A percentile compares a stretch with the other conserved stretches of the same genome.
phyloP scores from a whole-genome alignment of 2,329 filamentous ascomycete species.

The Rhinocladiella similis region DNA sequence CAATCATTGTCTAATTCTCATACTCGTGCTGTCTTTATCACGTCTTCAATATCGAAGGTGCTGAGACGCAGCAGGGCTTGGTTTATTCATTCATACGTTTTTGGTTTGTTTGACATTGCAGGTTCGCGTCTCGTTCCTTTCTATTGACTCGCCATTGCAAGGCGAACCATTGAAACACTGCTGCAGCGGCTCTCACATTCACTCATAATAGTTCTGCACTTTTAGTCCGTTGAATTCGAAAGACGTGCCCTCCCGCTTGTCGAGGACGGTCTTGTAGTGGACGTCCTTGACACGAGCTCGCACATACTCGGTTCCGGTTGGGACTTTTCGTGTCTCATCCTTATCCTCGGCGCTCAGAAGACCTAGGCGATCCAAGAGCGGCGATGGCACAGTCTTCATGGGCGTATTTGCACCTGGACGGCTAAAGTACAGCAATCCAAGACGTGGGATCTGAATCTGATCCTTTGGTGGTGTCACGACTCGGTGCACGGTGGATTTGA shows the following conservation, averaged over 20 bases:
- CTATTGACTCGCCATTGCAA: too few relatives aligned
- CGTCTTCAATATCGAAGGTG: too few relatives aligned
- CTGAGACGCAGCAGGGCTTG: too few relatives aligned
- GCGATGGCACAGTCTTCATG: slow-evolving; percentile 41
- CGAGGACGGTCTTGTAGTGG: slow-evolving; percentile 46
- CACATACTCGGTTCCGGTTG: slow-evolving; percentile 48
- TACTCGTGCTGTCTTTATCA: too few relatives aligned
- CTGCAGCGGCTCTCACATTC: background rate
- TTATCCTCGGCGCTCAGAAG: slow-evolving; percentile 44
- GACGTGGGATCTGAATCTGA: slow-evolving; percentile 47
- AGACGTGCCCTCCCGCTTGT: slow-evolving; percentile 45
- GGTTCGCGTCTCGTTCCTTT: too few relatives aligned
- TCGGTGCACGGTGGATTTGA: slow-evolving; percentile 48
- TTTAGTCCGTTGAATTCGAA: slow-evolving; percentile 47
- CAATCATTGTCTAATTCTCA: too few relatives aligned
- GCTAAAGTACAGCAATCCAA: slow-evolving; percentile 57
- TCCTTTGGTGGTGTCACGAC: slow-evolving; percentile 52
- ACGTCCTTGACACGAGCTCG: slow-evolving; percentile 49
- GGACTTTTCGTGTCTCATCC: slow-evolving; percentile 36
- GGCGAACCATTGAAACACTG: too few relatives aligned
- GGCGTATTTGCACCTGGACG: slow-evolving; percentile 51
- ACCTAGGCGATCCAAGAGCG: slow-evolving; percentile 39
- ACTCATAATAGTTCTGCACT: slow-evolving; percentile 39
- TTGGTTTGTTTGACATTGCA: too few relatives aligned
- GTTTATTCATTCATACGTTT: too few relatives aligned